Evolutionary conservation across 257 asterid species (phyloP).

Genomic region (Ilex asprella): DNA sequence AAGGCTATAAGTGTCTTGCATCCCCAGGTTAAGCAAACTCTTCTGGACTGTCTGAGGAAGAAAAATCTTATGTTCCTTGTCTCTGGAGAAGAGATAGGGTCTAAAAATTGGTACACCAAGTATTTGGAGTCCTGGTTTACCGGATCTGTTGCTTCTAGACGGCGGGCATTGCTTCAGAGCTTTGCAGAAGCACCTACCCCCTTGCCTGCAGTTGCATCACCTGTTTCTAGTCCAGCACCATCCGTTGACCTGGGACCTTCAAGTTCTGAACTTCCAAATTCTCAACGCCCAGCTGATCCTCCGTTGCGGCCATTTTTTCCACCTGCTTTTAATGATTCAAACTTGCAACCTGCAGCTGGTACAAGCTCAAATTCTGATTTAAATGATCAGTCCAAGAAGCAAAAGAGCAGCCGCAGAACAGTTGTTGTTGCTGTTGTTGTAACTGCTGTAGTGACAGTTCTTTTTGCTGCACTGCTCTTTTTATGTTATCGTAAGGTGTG

Average conservation of each 20-base stretch:
- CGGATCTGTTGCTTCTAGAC: slow-evolving; percentile 28
- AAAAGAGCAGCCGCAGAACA: slow-evolving; percentile 27
- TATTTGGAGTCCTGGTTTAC: slow-evolving; percentile 32
- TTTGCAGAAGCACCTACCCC: slow-evolving; percentile 53
- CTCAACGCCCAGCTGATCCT: slow-evolving; percentile 31
- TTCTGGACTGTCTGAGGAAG: slow-evolving; percentile 49
- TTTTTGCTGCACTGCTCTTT: slow-evolving; percentile 47
- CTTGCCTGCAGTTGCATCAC: slow-evolving; percentile 32
- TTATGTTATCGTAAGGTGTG: slow-evolving; percentile 50
- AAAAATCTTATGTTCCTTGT: slow-evolving; percentile 24
- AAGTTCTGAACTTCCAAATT: slow-evolving; percentile 19
- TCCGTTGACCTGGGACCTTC: slow-evolving; percentile 36
- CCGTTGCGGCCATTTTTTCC: slow-evolving; percentile 46
- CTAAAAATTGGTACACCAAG: slow-evolving; percentile 34
- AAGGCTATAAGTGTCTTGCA: slow-evolving; percentile 20
- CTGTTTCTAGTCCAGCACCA: slow-evolving; percentile 11
- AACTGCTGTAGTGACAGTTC: slow-evolving; percentile 51
- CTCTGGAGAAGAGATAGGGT: slow-evolving; percentile 35
- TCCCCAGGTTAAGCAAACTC: slow-evolving; percentile 45
- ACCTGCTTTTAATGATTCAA: slow-evolving; percentile 20
- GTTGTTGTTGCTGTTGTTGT: slow-evolving; percentile 55
- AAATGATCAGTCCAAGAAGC: slow-evolving; percentile 24
- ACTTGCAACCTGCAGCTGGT: slow-evolving; percentile 24
- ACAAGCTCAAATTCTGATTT: slow-evolving; percentile 16
- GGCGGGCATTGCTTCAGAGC: slow-evolving; percentile 46